phyloP scores from a whole-genome alignment of 2,329 filamentous ascomycete genomes.

The Ophiostoma sp. region DNA sequence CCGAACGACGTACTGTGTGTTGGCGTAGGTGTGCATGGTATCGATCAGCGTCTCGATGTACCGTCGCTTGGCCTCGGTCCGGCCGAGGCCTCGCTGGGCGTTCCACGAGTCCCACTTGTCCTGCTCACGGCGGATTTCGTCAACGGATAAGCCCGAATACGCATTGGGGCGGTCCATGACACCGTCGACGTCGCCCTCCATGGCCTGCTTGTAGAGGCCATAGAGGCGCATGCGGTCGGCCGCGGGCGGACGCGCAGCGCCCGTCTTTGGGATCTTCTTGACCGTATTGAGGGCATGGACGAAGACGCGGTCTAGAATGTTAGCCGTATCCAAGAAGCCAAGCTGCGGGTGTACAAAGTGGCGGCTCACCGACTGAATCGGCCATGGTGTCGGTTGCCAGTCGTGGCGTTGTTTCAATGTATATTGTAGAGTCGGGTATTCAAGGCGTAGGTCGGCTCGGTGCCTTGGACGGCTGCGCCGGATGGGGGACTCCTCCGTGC shows the following conservation, averaged over 20 bases:
- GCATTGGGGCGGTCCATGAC: conserved; percentile 77
- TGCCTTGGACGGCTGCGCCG: not conserved
- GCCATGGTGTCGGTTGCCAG: conserved; percentile 37
- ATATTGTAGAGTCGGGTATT: not conserved
- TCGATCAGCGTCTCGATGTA: conserved; percentile 93
- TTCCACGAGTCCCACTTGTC: conserved; percentile 95
- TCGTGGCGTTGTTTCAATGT: not conserved
- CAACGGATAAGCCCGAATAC: conserved; percentile 42
- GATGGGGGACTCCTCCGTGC: not conserved
- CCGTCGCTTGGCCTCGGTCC: conserved; percentile 87
- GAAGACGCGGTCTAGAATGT: conserved; percentile 81
- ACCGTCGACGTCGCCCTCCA: conserved; percentile 94
- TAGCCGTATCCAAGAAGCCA: not conserved
- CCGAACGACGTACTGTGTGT: conserved; percentile 58
- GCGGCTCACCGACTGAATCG: conserved; percentile 46
- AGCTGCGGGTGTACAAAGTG: not conserved
- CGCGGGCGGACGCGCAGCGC: conserved; percentile 80
- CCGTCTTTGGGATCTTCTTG: conserved; percentile 92
- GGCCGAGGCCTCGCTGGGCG: conserved; percentile 71
- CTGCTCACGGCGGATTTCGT: conserved; percentile 54
- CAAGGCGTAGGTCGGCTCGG: not conserved
- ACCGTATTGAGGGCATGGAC: conserved; percentile 98
- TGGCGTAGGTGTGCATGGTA: conserved; percentile 95
- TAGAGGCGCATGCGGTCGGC: conserved; percentile 84
- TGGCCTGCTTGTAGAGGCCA: conserved; percentile 97